These are phyloP conservation scores for Chaetomium strumarium DNA, from an alignment of 2,329 filamentous ascomycete genomes.

Conservation along the genomic window DNA sequence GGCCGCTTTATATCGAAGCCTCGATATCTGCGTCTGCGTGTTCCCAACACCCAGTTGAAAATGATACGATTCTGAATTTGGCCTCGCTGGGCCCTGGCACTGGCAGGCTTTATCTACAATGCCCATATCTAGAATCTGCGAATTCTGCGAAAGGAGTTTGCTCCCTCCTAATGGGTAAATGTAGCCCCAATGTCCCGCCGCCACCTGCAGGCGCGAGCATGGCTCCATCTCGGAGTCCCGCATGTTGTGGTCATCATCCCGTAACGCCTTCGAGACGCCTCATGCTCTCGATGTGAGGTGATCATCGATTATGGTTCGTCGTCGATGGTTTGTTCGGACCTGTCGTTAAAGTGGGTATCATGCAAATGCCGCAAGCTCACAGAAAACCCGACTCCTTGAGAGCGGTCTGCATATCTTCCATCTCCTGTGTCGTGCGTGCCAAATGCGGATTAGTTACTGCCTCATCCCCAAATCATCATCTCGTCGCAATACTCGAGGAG, in stretches of 20 bases:
- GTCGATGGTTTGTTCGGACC: constrained; percentile 6
- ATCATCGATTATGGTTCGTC: not conserved
- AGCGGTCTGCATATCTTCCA: constrained; percentile 32
- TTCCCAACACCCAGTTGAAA: constrained; percentile 1
- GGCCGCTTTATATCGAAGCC: not conserved
- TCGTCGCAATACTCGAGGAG: constrained; percentile 6
- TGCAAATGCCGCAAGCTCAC: constrained; percentile 25
- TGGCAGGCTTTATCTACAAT: constrained; percentile 26
- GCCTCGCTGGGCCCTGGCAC: constrained; percentile 12
- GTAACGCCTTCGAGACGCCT: constrained; percentile 5
- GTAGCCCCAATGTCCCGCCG: constrained; percentile 21
- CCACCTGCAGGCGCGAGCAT: constrained; percentile 3
- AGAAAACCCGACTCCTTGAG: constrained; percentile 38
- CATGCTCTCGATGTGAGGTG: not conserved
- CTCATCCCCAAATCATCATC: constrained; percentile 8
- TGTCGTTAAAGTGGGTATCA: constrained; percentile 11
- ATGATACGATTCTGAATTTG: constrained; percentile 10
- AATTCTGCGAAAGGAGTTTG: constrained; percentile 28
- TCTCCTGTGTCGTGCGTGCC: constrained; percentile 27
- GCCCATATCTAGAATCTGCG: constrained; percentile 25
- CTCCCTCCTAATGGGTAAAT: constrained; percentile 29
- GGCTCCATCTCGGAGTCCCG: not conserved
- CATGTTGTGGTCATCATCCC: not conserved
- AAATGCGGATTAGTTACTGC: constrained; percentile 24
- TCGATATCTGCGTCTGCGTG: not conserved